Percentiles rank a stretch among this genome's conserved stretches.
These are phyloP conservation scores for Candida koratica DNA, from an alignment of 805 yeast species.

Conservation along the genomic window DNA sequence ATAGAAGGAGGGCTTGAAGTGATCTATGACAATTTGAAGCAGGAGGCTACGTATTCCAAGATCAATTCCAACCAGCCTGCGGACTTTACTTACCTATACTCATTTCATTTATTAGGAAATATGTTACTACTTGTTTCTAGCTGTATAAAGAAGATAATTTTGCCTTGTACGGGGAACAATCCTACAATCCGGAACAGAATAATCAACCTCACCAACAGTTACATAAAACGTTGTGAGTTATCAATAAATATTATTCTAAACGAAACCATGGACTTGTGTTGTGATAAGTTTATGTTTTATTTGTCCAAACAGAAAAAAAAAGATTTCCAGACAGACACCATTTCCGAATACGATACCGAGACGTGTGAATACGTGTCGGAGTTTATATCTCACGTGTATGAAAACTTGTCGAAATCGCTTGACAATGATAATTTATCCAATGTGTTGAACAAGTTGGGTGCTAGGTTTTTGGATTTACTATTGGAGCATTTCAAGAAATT, in stretches of 20 bases:
- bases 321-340: conserved; percentile 53
- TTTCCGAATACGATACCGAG: conserved; percentile 53
- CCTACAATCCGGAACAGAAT: conserved; percentile 57
- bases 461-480: conserved; percentile 52
- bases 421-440: conserved; percentile 43
- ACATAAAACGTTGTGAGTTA: conserved; percentile 57
- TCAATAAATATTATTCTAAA: conserved; percentile 61
- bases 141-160: conserved; percentile 66
- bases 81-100: conserved; percentile 45
- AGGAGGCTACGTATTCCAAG: conserved; percentile 24
- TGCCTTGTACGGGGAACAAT: conserved; percentile 66
- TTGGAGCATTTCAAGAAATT: conserved; percentile 72
- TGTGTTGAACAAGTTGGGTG: conserved; percentile 55
- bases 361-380: conserved; percentile 63
- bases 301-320: conserved; percentile 67
- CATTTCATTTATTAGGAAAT: conserved; percentile 53
- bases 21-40: conserved; percentile 47
- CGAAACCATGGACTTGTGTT: conserved; percentile 53
- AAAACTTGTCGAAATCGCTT: conserved; percentile 35
- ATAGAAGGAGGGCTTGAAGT: conserved; percentile 73
- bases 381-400: conserved; percentile 44
- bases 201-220: conserved; percentile 57
- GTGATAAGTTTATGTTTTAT: conserved; percentile 43
- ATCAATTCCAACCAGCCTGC: conserved; percentile 24
- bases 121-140: conserved; percentile 64